Base-by-base conservation (phyloP, 768 basidiomycete species). In the Sarcodon aspratus region DNA sequence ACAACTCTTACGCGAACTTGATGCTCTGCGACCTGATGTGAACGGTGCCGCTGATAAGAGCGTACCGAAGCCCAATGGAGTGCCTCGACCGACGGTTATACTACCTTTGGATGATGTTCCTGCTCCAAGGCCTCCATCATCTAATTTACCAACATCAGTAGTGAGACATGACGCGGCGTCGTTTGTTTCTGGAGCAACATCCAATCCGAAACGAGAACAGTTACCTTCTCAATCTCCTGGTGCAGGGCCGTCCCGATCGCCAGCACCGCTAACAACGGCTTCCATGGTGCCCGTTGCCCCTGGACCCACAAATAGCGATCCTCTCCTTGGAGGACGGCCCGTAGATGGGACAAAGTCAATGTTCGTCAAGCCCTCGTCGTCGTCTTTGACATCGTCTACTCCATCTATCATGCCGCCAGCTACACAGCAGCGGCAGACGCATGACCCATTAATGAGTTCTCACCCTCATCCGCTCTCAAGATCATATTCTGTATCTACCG, bases 1-100 rank as follows among this genome's bases (percentile, higher is more conserved):
- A 54, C 91, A 94, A 60, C 70, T 87, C 12, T 70, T 97, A 48
- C 78, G 83, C 45, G 95, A 98, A 62, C 70, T 96, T 17, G 94
- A 97, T 62, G 75, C 86, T 17, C 76, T 97, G 33, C 73, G 79
- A 48, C 76, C 73, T 1, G 94, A 96, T 60, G 71, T 98, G 47
- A 70, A 65, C 55, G 76, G 72, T 53, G 84, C 85, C 5, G 75
- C 77, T 38, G 75, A 80, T 57, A 83, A 82, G 59, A 69, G 69
- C 21, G 59, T 71, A 0, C 72, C 73, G 3, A 64, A 65, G 49
- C 53, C 70, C 0, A 76, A 74, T 54, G 75, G 69, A 43, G 69
- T 66, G 10, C 82, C 82, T 0, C 78, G 75, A 56, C 86, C 86
- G 7, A 69, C 70, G 6, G 60, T 80, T 48, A 62, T 85, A 43